These are phyloP conservation scores for Fusarium pseudoanthophilum DNA, from an alignment of 2,329 filamentous ascomycete species.

Conservation along the genomic window DNA sequence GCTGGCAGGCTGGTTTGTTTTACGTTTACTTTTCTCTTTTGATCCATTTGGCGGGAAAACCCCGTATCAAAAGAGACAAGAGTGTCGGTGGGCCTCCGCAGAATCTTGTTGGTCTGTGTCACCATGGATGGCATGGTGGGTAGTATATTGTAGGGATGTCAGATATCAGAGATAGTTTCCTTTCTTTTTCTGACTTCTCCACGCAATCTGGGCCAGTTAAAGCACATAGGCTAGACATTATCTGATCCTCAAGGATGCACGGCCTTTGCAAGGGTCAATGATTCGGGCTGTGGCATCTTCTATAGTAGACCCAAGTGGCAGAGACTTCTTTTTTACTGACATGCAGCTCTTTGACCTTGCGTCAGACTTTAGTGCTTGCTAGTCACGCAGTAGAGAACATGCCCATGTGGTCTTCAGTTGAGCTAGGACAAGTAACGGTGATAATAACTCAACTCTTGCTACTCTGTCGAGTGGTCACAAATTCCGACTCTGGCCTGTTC, in stretches of 20 bases:
- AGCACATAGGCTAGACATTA: not conserved
- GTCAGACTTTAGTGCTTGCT: not conserved
- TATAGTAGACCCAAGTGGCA: not conserved
- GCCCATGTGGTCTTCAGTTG: not conserved
- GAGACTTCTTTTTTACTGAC: not conserved
- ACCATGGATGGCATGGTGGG: not conserved
- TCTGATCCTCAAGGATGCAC: not conserved
- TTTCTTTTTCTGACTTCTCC: not conserved
- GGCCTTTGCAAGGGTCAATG: not conserved
- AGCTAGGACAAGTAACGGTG: not conserved
- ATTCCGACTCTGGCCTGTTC: not conserved
- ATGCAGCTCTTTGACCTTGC: not conserved
- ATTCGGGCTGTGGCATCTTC: not conserved
- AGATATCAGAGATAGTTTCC: not conserved
- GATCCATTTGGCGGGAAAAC: not conserved
- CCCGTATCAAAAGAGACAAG: not conserved
- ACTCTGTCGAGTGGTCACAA: not conserved
- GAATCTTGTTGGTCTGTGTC: not conserved
- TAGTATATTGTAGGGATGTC: not conserved
- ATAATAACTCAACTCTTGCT: not conserved
- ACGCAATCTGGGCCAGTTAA: not conserved
- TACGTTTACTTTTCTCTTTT: not conserved
- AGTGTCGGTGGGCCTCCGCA: not conserved
- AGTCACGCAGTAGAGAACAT: not conserved
- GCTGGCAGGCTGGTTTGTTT: not conserved